Conservation (phyloP, 192 early-diverging fungal genomes). For the Umbelopsis ramanniana region DNA sequence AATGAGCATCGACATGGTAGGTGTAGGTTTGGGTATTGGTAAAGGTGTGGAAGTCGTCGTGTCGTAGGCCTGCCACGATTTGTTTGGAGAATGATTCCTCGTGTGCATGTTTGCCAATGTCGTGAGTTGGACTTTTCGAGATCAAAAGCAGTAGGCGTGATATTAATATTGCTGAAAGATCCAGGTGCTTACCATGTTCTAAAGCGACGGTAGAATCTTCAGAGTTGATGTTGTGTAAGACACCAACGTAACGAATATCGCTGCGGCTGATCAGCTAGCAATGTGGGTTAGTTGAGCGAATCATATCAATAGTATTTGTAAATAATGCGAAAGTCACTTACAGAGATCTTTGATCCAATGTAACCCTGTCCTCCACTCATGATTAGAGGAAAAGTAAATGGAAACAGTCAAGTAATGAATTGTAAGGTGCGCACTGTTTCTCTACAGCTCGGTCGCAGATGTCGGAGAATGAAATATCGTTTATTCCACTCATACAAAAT, state of each 20-base stretch:
- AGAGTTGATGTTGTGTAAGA: slow-evolving; percentile 85
- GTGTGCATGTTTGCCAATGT: too few relatives aligned
- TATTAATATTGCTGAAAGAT: neutral
- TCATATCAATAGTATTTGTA: slow-evolving; percentile 58
- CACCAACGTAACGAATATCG: slow-evolving; percentile 92
- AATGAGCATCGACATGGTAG: neutral
- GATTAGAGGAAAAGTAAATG: neutral
- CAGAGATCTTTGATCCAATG: slow-evolving; percentile 65
- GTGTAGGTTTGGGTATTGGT: neutral
- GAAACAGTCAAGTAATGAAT: too few relatives aligned
- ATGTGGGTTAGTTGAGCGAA: neutral
- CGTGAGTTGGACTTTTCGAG: too few relatives aligned
- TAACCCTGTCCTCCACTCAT: slow-evolving; percentile 47
- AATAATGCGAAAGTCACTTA: slow-evolving; percentile 1
- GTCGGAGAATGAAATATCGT: too few relatives aligned
- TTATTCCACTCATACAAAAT: too few relatives aligned
- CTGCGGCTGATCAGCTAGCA: slow-evolving; percentile 77
- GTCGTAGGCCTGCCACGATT: too few relatives aligned
- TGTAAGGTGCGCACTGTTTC: too few relatives aligned
- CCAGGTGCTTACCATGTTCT: slow-evolving; percentile 67
- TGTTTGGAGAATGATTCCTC: too few relatives aligned
- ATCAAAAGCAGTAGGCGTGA: too few relatives aligned
- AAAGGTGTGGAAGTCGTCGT: too few relatives aligned
- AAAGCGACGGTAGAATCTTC: slow-evolving; percentile 88
- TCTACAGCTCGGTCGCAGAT: too few relatives aligned